A percentile compares a stretch with the other conserved stretches of the same genome.
Conservation (phyloP, 768 basidiomycete genomes). For the Termitomyces sp. region DNA sequence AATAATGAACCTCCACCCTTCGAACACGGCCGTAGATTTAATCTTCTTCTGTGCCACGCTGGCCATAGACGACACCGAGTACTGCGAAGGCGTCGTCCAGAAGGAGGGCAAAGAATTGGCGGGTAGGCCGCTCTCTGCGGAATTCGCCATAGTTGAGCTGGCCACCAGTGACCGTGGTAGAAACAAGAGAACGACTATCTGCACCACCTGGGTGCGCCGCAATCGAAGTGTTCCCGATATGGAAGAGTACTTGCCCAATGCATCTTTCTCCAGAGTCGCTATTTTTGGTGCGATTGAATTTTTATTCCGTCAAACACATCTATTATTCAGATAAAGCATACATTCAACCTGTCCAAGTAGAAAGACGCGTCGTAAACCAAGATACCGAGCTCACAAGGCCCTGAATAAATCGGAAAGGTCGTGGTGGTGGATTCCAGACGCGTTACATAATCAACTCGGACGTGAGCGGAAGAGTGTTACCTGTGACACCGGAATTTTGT, state of each 20-base stretch:
- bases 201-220: neutral
- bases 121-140: constrained; percentile 5
- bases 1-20: constrained; percentile 50
- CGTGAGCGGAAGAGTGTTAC: constrained; percentile 23
- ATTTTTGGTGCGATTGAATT: neutral
- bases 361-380: constrained; percentile 3
- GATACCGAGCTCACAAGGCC: neutral
- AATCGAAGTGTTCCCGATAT: constrained; percentile 1
- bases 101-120: constrained; percentile 8
- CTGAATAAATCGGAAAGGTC: neutral
- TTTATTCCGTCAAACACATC: neutral
- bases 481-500: constrained; percentile 16
- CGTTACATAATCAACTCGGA: constrained; percentile 20
- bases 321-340: neutral
- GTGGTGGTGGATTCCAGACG: neutral
- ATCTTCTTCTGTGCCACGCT: neutral
- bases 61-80: constrained; percentile 5
- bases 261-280: neutral
- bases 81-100: constrained; percentile 10
- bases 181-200: neutral
- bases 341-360: neutral
- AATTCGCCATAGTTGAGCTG: constrained; percentile 1
- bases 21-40: constrained; percentile 6
- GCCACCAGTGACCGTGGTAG: constrained; percentile 11
- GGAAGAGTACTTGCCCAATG: constrained; percentile 1